A percentile compares a stretch with the other conserved stretches of the same genome.
These are phyloP conservation scores for Ogataea siamensis DNA, from an alignment of 805 yeast species.

Conservation along the genomic window DNA sequence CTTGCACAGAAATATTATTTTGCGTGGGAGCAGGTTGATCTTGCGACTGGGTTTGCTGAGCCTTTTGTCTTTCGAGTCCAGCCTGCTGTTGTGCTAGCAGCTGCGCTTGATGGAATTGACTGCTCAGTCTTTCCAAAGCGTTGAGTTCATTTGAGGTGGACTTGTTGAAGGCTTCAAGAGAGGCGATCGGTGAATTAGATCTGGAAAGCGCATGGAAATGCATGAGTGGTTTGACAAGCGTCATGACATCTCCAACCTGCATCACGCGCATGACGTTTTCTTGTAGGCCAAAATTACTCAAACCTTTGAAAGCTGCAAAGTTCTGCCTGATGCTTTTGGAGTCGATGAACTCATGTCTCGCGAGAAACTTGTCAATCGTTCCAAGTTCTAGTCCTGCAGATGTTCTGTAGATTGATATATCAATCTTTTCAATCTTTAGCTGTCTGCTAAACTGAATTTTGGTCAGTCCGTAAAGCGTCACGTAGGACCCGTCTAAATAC, in stretches of 20 bases:
- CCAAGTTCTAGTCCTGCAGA: conserved; percentile 47
- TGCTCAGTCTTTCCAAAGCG: conserved; percentile 18
- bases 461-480: conserved; percentile 58
- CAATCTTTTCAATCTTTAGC: conserved; percentile 70
- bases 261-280: conserved; percentile 65
- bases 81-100: conserved; percentile 26
- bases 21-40: conserved; percentile 19
- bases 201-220: conserved; percentile 43
- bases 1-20: conserved; percentile 1
- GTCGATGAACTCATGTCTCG: conserved; percentile 30
- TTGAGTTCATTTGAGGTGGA: conserved; percentile 22
- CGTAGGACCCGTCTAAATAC: conserved; percentile 69
- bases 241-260: conserved; percentile 78
- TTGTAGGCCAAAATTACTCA: conserved; percentile 61
- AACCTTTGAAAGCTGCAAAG: conserved; percentile 41
- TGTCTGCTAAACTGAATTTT: conserved; percentile 61
- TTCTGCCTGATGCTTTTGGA: conserved; percentile 16
- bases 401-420: conserved; percentile 48
- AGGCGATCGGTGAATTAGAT: conserved; percentile 47
- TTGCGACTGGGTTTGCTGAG: conserved; percentile 18
- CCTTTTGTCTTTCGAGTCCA: conserved; percentile 16
- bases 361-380: conserved; percentile 42
- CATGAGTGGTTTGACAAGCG: conserved; percentile 66
- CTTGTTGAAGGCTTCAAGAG: conserved; percentile 48
- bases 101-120: conserved; percentile 25